Conservation (phyloP, 768 basidiomycete genomes). For the Calvatia gigantea region DNA sequence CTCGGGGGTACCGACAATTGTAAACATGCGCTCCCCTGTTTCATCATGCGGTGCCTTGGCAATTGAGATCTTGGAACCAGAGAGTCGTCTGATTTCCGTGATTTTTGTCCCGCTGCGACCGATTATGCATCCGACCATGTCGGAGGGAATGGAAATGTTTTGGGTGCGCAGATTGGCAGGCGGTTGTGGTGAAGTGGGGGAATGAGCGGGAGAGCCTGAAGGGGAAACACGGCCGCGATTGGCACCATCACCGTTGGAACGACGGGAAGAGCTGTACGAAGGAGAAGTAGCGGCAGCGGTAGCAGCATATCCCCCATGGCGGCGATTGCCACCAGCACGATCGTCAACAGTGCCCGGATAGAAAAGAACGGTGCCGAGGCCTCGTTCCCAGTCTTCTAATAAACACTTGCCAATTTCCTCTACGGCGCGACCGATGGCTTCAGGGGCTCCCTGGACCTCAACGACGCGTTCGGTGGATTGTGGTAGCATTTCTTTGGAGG, state of each 20-base stretch:
- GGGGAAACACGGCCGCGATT: constrained; percentile 47
- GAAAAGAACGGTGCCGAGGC: constrained; percentile 91
- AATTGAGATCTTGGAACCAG: constrained; percentile 97
- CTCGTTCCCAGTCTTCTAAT: constrained; percentile 95
- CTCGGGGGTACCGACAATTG: constrained; percentile 93
- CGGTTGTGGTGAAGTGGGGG: constrained; percentile 50
- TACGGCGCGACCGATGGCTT: constrained; percentile 89
- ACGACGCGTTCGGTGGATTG: constrained; percentile 99
- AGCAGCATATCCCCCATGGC: constrained; percentile 40
- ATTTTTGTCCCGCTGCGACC: constrained; percentile 98
- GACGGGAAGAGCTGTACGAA: constrained; percentile 37
- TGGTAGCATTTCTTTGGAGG: constrained; percentile 98
- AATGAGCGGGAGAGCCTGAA: constrained; percentile 38
- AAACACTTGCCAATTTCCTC: constrained; percentile 95
- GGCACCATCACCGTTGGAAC: constrained; percentile 58
- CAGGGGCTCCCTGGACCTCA: constrained; percentile 92
- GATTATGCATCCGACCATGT: constrained; percentile 98
- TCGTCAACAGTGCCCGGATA: constrained; percentile 88
- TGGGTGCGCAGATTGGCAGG: constrained; percentile 89
- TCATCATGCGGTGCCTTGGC: constrained; percentile 99
- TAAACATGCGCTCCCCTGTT: constrained; percentile 99
- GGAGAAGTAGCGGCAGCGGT: too few species aligned
- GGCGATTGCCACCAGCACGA: constrained; percentile 50
- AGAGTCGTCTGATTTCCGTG: constrained; percentile 96
- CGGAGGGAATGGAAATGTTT: constrained; percentile 98